Conservation (phyloP, 805 yeast species). For the Cyberlindnera suaveolens region DNA sequence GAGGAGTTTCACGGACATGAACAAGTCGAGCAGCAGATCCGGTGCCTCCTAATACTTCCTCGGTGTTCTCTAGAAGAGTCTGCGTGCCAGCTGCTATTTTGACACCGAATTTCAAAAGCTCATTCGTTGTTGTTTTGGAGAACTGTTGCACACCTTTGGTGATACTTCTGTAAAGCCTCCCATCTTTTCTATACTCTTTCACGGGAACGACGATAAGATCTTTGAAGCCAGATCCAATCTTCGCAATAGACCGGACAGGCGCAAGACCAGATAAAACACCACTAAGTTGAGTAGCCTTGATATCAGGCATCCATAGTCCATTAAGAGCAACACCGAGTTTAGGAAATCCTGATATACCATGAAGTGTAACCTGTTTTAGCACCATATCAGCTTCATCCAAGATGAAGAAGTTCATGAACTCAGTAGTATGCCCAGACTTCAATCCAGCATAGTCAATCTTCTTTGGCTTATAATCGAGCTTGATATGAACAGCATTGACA, state of each 20-base stretch:
- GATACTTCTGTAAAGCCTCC: slow-evolving; percentile 58
- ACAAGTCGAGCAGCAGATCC: slow-evolving; percentile 47
- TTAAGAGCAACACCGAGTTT: slow-evolving; percentile 50
- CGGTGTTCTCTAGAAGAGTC: slow-evolving; percentile 70
- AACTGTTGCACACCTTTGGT: slow-evolving; percentile 72
- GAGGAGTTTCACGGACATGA: slow-evolving; percentile 2
- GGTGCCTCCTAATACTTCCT: slow-evolving; percentile 69
- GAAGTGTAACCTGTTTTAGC: slow-evolving; percentile 52
- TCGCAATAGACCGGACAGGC: slow-evolving; percentile 70
- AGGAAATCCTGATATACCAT: slow-evolving; percentile 75
- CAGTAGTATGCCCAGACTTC: slow-evolving; percentile 80
- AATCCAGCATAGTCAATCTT: slow-evolving; percentile 80
- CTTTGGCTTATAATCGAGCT: slow-evolving; percentile 88
- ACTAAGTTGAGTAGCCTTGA: slow-evolving; percentile 70
- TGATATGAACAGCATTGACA: slow-evolving; percentile 52
- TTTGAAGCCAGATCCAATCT: slow-evolving; percentile 72
- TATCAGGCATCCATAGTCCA: slow-evolving; percentile 84
- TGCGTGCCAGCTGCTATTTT: slow-evolving; percentile 88
- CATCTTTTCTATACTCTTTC: slow-evolving; percentile 68
- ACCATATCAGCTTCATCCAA: slow-evolving; percentile 79
- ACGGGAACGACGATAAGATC: slow-evolving; percentile 70
- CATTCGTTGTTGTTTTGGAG: slow-evolving; percentile 74
- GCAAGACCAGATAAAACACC: slow-evolving; percentile 82
- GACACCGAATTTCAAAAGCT: slow-evolving; percentile 74
- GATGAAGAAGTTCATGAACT: slow-evolving; percentile 81